Conservation (phyloP, 2,329 filamentous ascomycete genomes). For the Fusarium staphyleae region DNA sequence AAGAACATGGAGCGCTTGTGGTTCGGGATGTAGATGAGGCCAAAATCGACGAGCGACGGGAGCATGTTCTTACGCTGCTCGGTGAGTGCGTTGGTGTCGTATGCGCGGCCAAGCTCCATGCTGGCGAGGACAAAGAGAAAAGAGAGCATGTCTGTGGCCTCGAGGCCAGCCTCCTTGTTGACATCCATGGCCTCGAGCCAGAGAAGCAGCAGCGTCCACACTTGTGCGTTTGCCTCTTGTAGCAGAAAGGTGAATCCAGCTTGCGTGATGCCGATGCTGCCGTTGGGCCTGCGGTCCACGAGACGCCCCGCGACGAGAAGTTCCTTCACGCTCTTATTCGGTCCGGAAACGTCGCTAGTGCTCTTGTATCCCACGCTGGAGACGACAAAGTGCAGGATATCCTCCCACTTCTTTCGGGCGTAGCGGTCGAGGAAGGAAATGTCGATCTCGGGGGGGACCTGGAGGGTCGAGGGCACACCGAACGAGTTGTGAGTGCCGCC, state of each 20-base stretch:
- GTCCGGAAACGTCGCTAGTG: constrained; percentile 57
- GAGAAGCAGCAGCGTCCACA: constrained; percentile 93
- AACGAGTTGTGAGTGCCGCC: constrained; percentile 88
- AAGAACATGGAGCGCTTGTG: constrained; percentile 72
- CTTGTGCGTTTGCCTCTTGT: constrained; percentile 94
- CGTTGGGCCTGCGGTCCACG: constrained; percentile 70
- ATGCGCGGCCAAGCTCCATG: constrained; percentile 88
- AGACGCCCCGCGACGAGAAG: constrained; percentile 82
- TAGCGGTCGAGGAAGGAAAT: constrained; percentile 81
- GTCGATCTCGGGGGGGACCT: constrained; percentile 69
- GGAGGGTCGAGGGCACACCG: constrained; percentile 78
- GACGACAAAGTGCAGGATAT: constrained; percentile 94
- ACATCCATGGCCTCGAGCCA: constrained; percentile 85
- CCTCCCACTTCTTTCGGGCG: constrained; percentile 91
- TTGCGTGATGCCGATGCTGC: constrained; percentile 83
- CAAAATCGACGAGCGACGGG: constrained; percentile 89
- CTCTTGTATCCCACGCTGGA: constrained; percentile 69
- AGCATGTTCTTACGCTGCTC: constrained; percentile 86
- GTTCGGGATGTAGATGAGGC: constrained; percentile 79
- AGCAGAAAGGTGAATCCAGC: constrained; percentile 93
- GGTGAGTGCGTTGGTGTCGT: constrained; percentile 84
- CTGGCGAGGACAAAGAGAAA: constrained; percentile 97
- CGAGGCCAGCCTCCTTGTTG: constrained; percentile 68
- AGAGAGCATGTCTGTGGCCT: constrained; percentile 90
- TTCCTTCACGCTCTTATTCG: constrained; percentile 82